These are phyloP conservation scores for Neohortaea acidophila DNA, from an alignment of 495 filamentous ascomycete species.

Conservation along the genomic window DNA sequence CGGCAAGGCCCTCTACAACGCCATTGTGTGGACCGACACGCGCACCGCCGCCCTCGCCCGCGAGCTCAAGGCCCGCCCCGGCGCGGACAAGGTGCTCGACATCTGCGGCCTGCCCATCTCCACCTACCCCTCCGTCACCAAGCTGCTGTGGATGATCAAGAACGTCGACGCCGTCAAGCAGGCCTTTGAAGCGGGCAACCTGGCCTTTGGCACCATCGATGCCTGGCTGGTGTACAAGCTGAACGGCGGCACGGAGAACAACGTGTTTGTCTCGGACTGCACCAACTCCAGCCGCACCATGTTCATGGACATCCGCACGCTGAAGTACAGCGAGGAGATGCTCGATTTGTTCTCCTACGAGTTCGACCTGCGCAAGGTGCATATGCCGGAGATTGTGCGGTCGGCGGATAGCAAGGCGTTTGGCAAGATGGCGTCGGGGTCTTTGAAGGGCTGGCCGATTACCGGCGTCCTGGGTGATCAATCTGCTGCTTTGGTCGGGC, in stretches of 20 bases:
- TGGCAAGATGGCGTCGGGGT: conserved; percentile 49
- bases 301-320: conserved; percentile 85
- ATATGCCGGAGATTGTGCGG: conserved; percentile 71
- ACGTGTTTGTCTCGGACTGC: conserved; percentile 68
- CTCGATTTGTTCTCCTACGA: conserved; percentile 58
- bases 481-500: conserved; percentile 80
- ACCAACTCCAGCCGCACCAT: conserved; percentile 91
- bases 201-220: conserved; percentile 89
- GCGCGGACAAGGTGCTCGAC: conserved; percentile 52
- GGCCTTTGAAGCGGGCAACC: conserved; percentile 64
- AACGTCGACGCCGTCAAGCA: conserved; percentile 56
- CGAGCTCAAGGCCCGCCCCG: conserved; percentile 52
- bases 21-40: conserved; percentile 90
- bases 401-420: conserved; percentile 68
- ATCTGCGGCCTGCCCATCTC: conserved; percentile 82
- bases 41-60: conserved; percentile 65
- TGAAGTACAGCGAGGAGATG: conserved; percentile 70
- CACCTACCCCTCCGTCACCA: conserved; percentile 85
- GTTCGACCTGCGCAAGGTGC: conserved; percentile 58
- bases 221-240: conserved; percentile 83
- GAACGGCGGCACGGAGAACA: conserved; percentile 61
- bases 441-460: conserved; percentile 62
- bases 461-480: conserved; percentile 86
- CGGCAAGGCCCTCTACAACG: conserved; percentile 73
- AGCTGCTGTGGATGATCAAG: conserved; percentile 70